Evolutionary conservation across 495 filamentous ascomycete species (phyloP).

Genomic region (Xylaria telfairii): DNA sequence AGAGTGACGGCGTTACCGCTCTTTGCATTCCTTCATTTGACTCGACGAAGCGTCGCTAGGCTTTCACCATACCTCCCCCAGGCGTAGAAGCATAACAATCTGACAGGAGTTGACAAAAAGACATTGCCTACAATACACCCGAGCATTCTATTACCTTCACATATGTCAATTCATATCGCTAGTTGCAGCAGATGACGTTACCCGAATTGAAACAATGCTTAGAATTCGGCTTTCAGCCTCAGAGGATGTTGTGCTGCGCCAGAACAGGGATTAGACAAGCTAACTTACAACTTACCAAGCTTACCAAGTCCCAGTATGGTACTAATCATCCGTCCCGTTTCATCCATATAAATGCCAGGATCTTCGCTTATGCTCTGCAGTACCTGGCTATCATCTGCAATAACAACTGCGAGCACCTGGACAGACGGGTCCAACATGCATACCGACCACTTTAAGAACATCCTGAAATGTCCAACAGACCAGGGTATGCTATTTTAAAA

Average conservation of each 20-base stretch:
- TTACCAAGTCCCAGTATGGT: not conserved
- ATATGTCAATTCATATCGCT: no score
- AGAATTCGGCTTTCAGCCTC: not conserved
- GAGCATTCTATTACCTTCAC: not conserved
- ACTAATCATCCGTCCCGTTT: conserved; percentile 12
- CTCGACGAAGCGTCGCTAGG: no score
- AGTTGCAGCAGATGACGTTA: no score
- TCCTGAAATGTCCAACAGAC: conserved; percentile 15
- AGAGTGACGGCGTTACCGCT: no score
- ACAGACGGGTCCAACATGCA: not conserved
- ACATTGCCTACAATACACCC: not conserved
- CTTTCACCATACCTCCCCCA: no score
- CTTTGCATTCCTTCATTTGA: no score
- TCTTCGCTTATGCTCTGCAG: conserved; percentile 6
- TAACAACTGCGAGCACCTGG: not conserved
- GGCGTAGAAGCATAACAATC: no score
- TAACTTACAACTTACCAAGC: not conserved
- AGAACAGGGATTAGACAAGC: not conserved
- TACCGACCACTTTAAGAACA: not conserved
- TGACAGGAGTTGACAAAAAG: no score
- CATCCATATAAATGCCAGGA: conserved; percentile 8
- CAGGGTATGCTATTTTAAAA: conserved; percentile 16
- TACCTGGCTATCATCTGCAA: not conserved
- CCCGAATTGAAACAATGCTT: not conserved
- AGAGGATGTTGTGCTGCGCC: not conserved